These are phyloP conservation scores for Boletus reticuloceps DNA, from an alignment of 768 basidiomycete genomes.

Conservation along the genomic window DNA sequence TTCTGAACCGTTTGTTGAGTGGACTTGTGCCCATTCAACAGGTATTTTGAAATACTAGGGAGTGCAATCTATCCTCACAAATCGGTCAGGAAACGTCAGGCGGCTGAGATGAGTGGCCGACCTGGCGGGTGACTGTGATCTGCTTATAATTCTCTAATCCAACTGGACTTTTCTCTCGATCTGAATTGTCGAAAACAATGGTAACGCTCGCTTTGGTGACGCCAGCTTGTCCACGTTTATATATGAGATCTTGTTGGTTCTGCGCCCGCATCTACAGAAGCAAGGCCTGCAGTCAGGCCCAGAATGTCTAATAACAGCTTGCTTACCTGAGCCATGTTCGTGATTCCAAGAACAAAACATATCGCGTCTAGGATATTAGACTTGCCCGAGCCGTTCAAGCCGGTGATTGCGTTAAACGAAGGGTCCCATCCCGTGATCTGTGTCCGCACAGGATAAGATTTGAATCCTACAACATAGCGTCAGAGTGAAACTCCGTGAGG, in stretches of 20 bases:
- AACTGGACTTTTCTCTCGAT: slow-evolving; percentile 76
- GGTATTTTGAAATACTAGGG: slow-evolving; percentile 91
- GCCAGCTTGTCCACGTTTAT: slow-evolving; percentile 98
- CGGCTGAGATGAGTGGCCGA: slow-evolving; percentile 32
- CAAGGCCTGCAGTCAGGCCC: background rate
- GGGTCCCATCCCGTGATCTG: slow-evolving; percentile 96
- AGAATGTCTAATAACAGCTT: background rate
- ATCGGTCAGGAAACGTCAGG: background rate
- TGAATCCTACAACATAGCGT: slow-evolving; percentile 66
- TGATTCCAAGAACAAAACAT: slow-evolving; percentile 97
- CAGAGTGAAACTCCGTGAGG: background rate
- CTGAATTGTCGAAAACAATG: slow-evolving; percentile 98
- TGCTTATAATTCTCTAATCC: slow-evolving; percentile 79
- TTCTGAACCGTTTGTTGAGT: slow-evolving; percentile 82
- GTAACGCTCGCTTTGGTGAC: slow-evolving; percentile 97
- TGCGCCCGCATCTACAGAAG: slow-evolving; percentile 78
- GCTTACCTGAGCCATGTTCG: slow-evolving; percentile 88
- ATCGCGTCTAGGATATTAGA: slow-evolving; percentile 99
- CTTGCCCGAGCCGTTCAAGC: slow-evolving; percentile 94
- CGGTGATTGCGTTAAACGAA: slow-evolving; percentile 98
- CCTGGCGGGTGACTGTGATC: slow-evolving; percentile 96
- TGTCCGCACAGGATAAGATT: slow-evolving; percentile 95
- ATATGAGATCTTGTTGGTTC: slow-evolving; percentile 97
- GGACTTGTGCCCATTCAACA: slow-evolving; percentile 93
- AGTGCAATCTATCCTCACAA: slow-evolving; percentile 70